Percentiles rank a stretch among this genome's conserved stretches.
Conservation (phyloP, 2,329 filamentous ascomycete genomes). For the Botrytis elliptica region DNA sequence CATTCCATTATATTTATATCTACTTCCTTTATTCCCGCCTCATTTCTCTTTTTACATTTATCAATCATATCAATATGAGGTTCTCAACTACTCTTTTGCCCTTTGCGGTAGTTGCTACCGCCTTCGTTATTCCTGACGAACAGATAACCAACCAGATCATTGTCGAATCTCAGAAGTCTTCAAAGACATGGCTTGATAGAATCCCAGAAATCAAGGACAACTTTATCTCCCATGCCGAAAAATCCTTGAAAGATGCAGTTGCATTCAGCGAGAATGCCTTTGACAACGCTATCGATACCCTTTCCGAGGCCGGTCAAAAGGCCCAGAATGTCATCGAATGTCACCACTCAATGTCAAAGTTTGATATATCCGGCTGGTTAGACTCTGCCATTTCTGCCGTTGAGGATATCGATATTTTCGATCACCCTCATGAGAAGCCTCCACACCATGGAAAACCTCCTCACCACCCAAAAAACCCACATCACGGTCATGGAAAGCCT, state of each 20-base stretch:
- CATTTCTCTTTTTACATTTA: neutral
- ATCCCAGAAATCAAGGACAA: constrained; percentile 40
- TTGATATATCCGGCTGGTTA: constrained; percentile 38
- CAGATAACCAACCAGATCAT: constrained; percentile 46
- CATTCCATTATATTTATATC: constrained; percentile 11
- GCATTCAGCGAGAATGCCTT: constrained; percentile 35
- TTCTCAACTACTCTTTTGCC: constrained; percentile 46
- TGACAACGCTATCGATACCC: constrained; percentile 36
- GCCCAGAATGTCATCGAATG: constrained; percentile 35
- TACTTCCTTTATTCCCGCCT: neutral
- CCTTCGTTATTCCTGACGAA: constrained; percentile 54
- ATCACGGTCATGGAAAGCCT: constrained; percentile 43
- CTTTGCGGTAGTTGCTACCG: constrained; percentile 49
- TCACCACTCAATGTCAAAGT: constrained; percentile 37
- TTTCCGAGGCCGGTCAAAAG: constrained; percentile 26
- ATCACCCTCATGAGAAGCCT: constrained; percentile 31
- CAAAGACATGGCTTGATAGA: constrained; percentile 37
- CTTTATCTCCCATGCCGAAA: constrained; percentile 33
- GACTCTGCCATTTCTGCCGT: constrained; percentile 40
- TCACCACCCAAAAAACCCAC: constrained; percentile 33
- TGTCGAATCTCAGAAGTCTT: constrained; percentile 40
- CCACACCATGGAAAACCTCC: constrained; percentile 17
- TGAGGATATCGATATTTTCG: constrained; percentile 37
- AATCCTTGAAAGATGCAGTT: constrained; percentile 33
- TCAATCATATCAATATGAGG: constrained; percentile 37